These are phyloP conservation scores for Backusella macrospora DNA, from an alignment of 192 early-diverging fungal species.

Conservation along the genomic window DNA sequence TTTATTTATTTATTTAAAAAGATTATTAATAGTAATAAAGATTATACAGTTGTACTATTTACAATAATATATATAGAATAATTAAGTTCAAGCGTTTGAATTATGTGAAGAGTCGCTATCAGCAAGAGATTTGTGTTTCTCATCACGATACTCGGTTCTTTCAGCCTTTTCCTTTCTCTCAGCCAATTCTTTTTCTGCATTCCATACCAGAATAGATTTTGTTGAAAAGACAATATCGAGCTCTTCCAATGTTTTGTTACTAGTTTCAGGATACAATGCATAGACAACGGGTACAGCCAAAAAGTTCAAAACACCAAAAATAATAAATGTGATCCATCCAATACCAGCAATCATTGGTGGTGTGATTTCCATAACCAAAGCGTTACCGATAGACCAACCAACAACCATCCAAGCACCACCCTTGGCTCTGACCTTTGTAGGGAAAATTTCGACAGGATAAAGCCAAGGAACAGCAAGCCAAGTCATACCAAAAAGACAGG, in stretches of 20 bases:
- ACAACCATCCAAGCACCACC: constrained; percentile 56
- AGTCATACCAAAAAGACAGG: constrained; percentile 57
- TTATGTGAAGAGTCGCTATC: neutral
- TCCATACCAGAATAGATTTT: constrained; percentile 32
- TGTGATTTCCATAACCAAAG: constrained; percentile 55
- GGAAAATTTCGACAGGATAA: constrained; percentile 58
- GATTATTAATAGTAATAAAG: too few species aligned
- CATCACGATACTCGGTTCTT: neutral
- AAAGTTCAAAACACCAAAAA: constrained; percentile 54
- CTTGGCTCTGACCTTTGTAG: constrained; percentile 64
- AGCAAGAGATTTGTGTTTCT: neutral
- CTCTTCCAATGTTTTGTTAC: constrained; percentile 36
- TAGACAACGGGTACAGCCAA: constrained; percentile 42
- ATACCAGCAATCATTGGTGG: constrained; percentile 42
- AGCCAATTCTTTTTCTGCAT: constrained; percentile 30
- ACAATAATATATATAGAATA: neutral
- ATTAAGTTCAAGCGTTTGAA: neutral
- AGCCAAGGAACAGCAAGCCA: constrained; percentile 74
- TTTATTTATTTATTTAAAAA: too few species aligned
- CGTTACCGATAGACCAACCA: constrained; percentile 57
- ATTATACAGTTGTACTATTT: neutral
- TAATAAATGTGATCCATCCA: constrained; percentile 46
- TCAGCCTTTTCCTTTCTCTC: neutral
- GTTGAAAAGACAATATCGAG: constrained; percentile 36
- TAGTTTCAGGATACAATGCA: constrained; percentile 51